Evolutionary conservation across 768 basidiomycete genomes (phyloP).

Genomic region (Termitomyces sp.): DNA sequence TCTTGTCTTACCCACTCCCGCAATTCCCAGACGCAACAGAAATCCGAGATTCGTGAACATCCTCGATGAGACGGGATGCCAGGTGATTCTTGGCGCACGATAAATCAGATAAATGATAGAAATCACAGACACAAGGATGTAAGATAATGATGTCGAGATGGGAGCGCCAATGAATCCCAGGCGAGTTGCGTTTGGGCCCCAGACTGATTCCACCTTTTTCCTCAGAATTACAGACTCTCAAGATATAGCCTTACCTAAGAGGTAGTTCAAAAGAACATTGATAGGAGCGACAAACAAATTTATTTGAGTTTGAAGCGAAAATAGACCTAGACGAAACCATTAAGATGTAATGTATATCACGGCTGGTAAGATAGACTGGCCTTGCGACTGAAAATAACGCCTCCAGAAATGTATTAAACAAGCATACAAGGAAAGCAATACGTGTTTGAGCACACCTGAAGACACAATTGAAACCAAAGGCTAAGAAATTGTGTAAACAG

Average conservation of each 20-base stretch:
- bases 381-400: slow-evolving; percentile 81
- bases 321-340: slow-evolving; percentile 2
- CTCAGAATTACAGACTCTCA: neutral
- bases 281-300: slow-evolving; percentile 63
- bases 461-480: slow-evolving; percentile 44
- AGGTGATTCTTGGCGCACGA: slow-evolving; percentile 62
- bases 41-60: slow-evolving; percentile 63
- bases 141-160: slow-evolving; percentile 78
- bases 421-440: neutral
- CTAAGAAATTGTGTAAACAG: slow-evolving; percentile 13
- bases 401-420: slow-evolving; percentile 14
- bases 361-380: slow-evolving; percentile 20
- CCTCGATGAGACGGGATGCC: slow-evolving; percentile 65
- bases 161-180: slow-evolving; percentile 93
- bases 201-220: slow-evolving; percentile 36
- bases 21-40: slow-evolving; percentile 67
- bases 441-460: slow-evolving; percentile 24
- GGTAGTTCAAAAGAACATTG: slow-evolving; percentile 76
- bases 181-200: slow-evolving; percentile 72
- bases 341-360: too few relatives aligned
- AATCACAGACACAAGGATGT: slow-evolving; percentile 67
- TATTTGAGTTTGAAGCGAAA: slow-evolving; percentile 7
- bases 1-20: slow-evolving; percentile 55
- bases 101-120: slow-evolving; percentile 62
- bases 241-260: slow-evolving; percentile 51